Percentiles rank a stretch among this genome's conserved stretches.
phyloP scores from a whole-genome alignment of 108 stramenopile genomes.

The Nitzschia sp. region DNA sequence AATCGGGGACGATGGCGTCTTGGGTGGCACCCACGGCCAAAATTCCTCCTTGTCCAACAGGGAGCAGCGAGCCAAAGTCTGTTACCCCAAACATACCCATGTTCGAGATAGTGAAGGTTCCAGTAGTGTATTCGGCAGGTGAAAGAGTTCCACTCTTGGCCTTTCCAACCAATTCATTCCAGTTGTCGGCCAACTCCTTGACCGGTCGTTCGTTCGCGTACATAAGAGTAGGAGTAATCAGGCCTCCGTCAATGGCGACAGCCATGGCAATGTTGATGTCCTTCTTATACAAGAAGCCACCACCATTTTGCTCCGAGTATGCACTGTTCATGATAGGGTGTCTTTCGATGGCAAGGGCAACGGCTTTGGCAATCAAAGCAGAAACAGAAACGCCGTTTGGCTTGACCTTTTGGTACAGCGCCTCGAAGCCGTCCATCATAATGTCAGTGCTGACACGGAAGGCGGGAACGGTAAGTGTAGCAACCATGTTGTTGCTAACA shows the following conservation, averaged over 20 bases:
- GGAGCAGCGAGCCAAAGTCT: constrained; percentile 95
- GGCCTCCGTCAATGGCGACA: constrained; percentile 97
- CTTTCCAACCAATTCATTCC: constrained; percentile 92
- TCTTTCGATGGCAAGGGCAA: constrained; percentile 90
- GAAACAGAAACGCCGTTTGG: constrained; percentile 93
- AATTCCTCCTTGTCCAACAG: constrained; percentile 89
- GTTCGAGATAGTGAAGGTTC: constrained; percentile 98
- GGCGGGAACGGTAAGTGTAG: constrained; percentile 86
- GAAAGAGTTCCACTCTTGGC: constrained; percentile 77
- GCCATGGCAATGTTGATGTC: constrained; percentile 99
- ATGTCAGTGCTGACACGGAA: constrained; percentile 95
- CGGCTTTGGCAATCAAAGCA: constrained; percentile 95
- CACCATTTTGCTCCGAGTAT: constrained; percentile 72
- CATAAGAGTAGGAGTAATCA: constrained; percentile 94
- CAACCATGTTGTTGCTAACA: constrained; percentile 97
- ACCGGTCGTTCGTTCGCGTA: constrained; percentile 92
- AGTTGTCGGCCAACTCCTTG: constrained; percentile 88
- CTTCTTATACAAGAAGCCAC: constrained; percentile 85
- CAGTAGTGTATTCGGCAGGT: constrained; percentile 94
- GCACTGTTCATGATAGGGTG: constrained; percentile 95
- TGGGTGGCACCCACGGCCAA: constrained; percentile 93
- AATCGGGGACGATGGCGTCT: constrained; percentile 76
- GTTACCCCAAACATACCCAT: constrained; percentile 98
- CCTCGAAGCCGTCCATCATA: constrained; percentile 92
- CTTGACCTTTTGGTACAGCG: constrained; percentile 90